phyloP scores from a whole-genome alignment of 306 rosid genomes.

The Quercus rubra region DNA sequence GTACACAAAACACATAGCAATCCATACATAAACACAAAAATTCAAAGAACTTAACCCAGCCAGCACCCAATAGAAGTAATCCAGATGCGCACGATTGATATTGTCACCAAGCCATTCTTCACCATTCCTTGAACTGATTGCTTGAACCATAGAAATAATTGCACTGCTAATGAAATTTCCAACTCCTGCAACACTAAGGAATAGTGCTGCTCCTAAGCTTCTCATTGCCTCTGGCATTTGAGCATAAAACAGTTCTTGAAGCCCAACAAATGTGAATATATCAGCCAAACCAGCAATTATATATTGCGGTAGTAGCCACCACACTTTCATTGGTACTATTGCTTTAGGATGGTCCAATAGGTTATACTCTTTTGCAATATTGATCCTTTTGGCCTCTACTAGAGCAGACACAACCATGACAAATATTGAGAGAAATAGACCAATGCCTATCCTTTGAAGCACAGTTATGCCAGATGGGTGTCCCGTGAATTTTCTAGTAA shows the following conservation, averaged over 20 bases:
- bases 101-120: constrained; percentile 38
- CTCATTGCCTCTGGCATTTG: constrained; percentile 44
- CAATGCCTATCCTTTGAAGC: constrained; percentile 63
- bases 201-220: constrained; percentile 41
- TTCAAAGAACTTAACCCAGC: constrained; percentile 30
- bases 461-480: constrained; percentile 59
- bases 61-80: constrained; percentile 39
- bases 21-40: constrained; percentile 23
- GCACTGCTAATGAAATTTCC: too few relatives aligned
- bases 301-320: constrained; percentile 58
- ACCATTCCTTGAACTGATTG: background rate
- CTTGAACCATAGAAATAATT: too few relatives aligned
- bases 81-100: constrained; percentile 35
- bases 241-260: constrained; percentile 42
- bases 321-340: constrained; percentile 36
- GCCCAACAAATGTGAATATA: constrained; percentile 24
- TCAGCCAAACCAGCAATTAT: constrained; percentile 24
- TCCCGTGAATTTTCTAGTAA: constrained; percentile 31
- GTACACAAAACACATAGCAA: constrained; percentile 5
- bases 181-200: background rate
- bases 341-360: constrained; percentile 31
- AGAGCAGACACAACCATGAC: constrained; percentile 55
- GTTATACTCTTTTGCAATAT: constrained; percentile 2
- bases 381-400: constrained; percentile 47
- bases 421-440: constrained; percentile 52